Conservation (phyloP, 2,329 filamentous ascomycete species). For the Dothideomycetidae sp. region DNA sequence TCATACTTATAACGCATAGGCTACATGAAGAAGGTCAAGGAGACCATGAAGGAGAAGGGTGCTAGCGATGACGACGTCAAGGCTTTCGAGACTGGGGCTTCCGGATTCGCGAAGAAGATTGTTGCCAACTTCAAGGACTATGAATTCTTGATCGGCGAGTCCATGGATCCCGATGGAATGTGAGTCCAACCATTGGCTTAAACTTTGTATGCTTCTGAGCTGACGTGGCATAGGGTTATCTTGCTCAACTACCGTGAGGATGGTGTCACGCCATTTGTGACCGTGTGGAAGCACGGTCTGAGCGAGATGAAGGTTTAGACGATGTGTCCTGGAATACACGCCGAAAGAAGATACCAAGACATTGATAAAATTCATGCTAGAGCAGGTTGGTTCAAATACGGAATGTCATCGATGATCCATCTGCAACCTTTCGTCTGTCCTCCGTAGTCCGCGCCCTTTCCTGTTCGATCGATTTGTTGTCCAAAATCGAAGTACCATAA, state of each 20-base stretch:
- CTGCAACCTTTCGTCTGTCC: too few species aligned
- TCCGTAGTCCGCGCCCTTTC: too few species aligned
- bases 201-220: constrained; percentile 1
- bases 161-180: constrained; percentile 90
- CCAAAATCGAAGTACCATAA: too few species aligned
- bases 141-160: constrained; percentile 86
- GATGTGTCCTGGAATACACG: too few species aligned
- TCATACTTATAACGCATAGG: constrained; percentile 30
- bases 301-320: constrained; percentile 77
- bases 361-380: too few species aligned
- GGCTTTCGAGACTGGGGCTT: constrained; percentile 65
- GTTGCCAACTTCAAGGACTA: constrained; percentile 84
- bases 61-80: constrained; percentile 53
- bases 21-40: constrained; percentile 87
- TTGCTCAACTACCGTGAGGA: constrained; percentile 98
- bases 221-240: constrained; percentile 47
- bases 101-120: constrained; percentile 67
- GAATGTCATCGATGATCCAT: too few species aligned
- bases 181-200: constrained; percentile 35
- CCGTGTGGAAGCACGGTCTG: constrained; percentile 91
- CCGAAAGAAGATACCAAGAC: too few species aligned
- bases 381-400: too few species aligned
- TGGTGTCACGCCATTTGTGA: constrained; percentile 76
- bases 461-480: too few species aligned
- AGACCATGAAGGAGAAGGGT: constrained; percentile 47